Conservation (phyloP, 2,329 filamentous ascomycete genomes). For the Ophiostoma australiae region DNA sequence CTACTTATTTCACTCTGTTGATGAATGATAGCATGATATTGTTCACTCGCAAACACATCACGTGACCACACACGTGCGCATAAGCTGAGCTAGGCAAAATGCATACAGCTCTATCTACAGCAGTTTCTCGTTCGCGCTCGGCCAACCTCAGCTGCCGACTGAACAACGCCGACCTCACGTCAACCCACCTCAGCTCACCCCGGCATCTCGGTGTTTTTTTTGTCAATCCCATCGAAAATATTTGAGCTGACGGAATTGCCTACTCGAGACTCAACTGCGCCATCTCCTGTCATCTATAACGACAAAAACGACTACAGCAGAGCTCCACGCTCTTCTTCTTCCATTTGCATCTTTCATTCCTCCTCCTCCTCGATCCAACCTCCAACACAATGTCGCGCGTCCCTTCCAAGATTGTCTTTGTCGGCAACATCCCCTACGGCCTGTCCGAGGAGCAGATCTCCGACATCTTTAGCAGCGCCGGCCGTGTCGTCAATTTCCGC, state of each 20-base stretch:
- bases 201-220: neutral
- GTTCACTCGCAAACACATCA: neutral
- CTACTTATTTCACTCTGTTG: no score
- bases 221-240: neutral
- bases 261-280: neutral
- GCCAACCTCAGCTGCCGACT: neutral
- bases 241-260: neutral
- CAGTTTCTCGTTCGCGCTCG: neutral
- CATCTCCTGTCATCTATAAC: neutral
- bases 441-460: slow-evolving; percentile 94
- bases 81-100: slow-evolving; percentile 14
- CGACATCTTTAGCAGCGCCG: slow-evolving; percentile 85
- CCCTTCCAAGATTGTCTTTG: slow-evolving; percentile 74
- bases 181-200: neutral
- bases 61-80: neutral
- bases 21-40: neutral
- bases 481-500: slow-evolving; percentile 85
- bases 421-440: slow-evolving; percentile 82
- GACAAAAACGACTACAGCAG: neutral
- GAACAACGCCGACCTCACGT: neutral
- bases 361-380: no score
- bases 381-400: slow-evolving; percentile 61
- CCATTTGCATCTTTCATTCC: neutral
- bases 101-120: neutral
- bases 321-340: neutral